Evolutionary conservation across 345 rosid species (phyloP).

Genomic region (Acer saccharum): DNA sequence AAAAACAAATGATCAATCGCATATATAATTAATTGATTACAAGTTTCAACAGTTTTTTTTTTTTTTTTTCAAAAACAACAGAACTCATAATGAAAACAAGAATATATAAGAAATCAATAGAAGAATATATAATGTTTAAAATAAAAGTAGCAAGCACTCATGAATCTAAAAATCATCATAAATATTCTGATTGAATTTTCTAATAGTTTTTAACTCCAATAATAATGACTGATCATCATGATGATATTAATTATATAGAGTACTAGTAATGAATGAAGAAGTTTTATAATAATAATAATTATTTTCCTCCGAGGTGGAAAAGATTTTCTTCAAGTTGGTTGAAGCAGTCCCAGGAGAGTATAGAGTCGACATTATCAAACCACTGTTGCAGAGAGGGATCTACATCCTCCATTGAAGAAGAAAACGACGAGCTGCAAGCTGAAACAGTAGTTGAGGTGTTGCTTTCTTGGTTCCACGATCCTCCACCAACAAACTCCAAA

Average conservation of each 20-base stretch:
- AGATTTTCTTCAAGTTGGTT: constrained; percentile 44
- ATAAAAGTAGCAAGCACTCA: not conserved
- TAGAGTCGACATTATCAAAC: constrained; percentile 61
- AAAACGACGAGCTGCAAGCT: constrained; percentile 38
- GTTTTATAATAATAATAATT: not conserved
- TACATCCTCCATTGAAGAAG: constrained; percentile 26
- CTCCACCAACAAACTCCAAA: constrained; percentile 37
- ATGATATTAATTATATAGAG: too few relatives aligned
- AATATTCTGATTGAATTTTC: too few relatives aligned
- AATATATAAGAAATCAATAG: not conserved
- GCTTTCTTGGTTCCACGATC: constrained; percentile 30
- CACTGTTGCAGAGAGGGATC: constrained; percentile 38
- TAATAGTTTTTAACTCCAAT: too few relatives aligned
- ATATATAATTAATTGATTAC: not conserved
- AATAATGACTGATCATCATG: too few relatives aligned
- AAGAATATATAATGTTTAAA: not conserved
- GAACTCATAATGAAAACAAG: not conserved
- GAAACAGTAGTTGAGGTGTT: constrained; percentile 30
- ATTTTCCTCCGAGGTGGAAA: constrained; percentile 37
- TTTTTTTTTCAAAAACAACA: not conserved
- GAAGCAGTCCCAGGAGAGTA: constrained; percentile 64
- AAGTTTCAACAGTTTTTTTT: not conserved
- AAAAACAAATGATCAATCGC: not conserved
- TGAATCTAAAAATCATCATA: not conserved
- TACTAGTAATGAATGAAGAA: too few relatives aligned